phyloP scores from a whole-genome alignment of 108 stramenopile species.

The Fragilariopsis cylindrus region DNA sequence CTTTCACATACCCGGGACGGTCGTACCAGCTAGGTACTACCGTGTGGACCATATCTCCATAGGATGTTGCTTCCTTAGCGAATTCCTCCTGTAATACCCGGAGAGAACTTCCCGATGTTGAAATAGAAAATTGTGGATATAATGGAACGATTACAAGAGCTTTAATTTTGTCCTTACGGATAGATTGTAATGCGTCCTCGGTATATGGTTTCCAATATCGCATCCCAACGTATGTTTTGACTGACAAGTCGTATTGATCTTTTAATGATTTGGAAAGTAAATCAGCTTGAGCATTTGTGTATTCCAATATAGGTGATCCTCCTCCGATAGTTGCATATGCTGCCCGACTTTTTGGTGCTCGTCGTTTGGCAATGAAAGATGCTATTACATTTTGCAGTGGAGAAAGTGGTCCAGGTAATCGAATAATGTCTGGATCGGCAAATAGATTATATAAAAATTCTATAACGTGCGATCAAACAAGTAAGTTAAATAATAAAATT shows the following conservation, averaged over 20 bases:
- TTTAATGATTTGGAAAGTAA: slow-evolving; percentile 60
- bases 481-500: too few species aligned
- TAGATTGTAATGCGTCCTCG: slow-evolving; percentile 88
- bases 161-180: slow-evolving; percentile 79
- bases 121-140: slow-evolving; percentile 97
- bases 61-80: slow-evolving; percentile 61
- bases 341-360: slow-evolving; percentile 92
- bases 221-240: slow-evolving; percentile 97
- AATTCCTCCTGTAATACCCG: slow-evolving; percentile 94
- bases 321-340: slow-evolving; percentile 97
- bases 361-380: slow-evolving; percentile 80
- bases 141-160: slow-evolving; percentile 92
- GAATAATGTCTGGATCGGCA: slow-evolving; percentile 98
- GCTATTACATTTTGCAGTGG: slow-evolving; percentile 85
- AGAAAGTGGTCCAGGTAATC: slow-evolving; percentile 77
- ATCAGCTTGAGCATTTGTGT: slow-evolving; percentile 86
- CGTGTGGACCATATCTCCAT: slow-evolving; percentile 88
- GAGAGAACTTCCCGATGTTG: slow-evolving; percentile 91
- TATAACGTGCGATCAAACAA: slow-evolving; percentile 4
- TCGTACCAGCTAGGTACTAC: slow-evolving; percentile 95
- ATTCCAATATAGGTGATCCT: slow-evolving; percentile 94
- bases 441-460: slow-evolving; percentile 96
- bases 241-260: slow-evolving; percentile 58
- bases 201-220: slow-evolving; percentile 99
- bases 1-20: slow-evolving; percentile 90